These are phyloP conservation scores for Rhododendron williamsianum DNA, from an alignment of 148 eudicot genomes.

Conservation along the genomic window DNA sequence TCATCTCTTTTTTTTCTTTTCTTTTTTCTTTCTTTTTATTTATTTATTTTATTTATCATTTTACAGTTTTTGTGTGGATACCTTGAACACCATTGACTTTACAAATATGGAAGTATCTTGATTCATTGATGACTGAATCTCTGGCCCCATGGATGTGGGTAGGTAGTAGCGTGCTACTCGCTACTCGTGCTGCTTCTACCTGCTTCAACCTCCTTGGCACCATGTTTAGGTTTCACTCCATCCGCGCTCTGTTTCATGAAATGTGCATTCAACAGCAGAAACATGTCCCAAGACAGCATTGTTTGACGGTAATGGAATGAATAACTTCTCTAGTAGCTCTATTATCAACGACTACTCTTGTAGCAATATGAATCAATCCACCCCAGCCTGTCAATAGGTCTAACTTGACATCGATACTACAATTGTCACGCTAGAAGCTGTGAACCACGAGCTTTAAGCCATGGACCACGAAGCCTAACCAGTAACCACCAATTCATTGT, in stretches of 20 bases:
- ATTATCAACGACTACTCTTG: background rate
- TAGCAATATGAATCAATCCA: background rate
- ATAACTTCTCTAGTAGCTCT: background rate
- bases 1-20: too few relatives aligned
- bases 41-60: too few relatives aligned
- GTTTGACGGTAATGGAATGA: background rate
- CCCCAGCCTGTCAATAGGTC: background rate
- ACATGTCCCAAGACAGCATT: too few relatives aligned
- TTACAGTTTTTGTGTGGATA: background rate
- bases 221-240: background rate
- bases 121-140: background rate
- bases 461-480: background rate
- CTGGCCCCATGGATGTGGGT: background rate
- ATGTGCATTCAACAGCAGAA: too few relatives aligned
- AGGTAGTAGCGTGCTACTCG: background rate
- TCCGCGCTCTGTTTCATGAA: background rate
- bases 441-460: background rate
- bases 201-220: background rate
- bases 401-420: background rate
- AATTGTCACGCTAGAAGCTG: background rate
- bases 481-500: background rate
- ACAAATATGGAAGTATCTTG: background rate
- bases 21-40: too few relatives aligned
- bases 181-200: background rate
- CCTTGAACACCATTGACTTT: too few relatives aligned